A percentile compares a stretch with the other conserved stretches of the same genome.
These are phyloP conservation scores for Heterobasidion occidentale DNA, from an alignment of 1,284 basidiomycete species.

Conservation along the genomic window DNA sequence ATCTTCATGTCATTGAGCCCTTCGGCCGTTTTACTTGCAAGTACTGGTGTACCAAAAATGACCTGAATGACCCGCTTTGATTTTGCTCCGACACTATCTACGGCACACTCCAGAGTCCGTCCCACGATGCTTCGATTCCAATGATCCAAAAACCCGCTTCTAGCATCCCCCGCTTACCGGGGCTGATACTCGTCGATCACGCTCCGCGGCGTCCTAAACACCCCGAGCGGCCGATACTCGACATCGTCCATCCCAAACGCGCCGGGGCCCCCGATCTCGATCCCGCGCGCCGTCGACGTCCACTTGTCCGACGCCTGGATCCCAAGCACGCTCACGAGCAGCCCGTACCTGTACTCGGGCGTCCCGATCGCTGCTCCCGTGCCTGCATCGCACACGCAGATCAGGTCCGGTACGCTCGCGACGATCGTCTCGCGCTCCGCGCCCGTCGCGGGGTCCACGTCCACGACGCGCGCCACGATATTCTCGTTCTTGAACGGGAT, in stretches of 20 bases:
- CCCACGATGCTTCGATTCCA: too few relatives aligned
- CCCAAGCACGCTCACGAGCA: constrained; percentile 26
- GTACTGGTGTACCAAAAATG: too few relatives aligned
- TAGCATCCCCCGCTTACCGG: too few relatives aligned
- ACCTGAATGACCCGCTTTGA: too few relatives aligned
- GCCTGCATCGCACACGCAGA: constrained; percentile 25
- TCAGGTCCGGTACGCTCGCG: constrained; percentile 29
- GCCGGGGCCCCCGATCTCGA: constrained; percentile 18
- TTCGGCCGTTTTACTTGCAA: too few relatives aligned
- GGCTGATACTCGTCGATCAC: constrained; percentile 7
- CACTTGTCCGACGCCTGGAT: constrained; percentile 26
- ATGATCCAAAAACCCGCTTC: too few relatives aligned
- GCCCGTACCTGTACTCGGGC: constrained; percentile 22
- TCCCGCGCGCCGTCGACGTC: constrained; percentile 22
- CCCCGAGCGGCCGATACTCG: constrained; percentile 7
- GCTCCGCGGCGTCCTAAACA: constrained; percentile 5
- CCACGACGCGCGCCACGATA: constrained; percentile 13
- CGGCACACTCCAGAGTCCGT: too few relatives aligned
- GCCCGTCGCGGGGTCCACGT: not conserved
- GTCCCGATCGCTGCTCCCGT: constrained; percentile 26
- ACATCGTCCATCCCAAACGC: constrained; percentile 14
- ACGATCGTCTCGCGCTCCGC: constrained; percentile 11
- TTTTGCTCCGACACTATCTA: too few relatives aligned
- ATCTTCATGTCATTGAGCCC: too few relatives aligned
- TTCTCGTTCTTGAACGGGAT: constrained; percentile 32